A percentile compares a stretch with the other conserved stretches of the same genome.
Evolutionary conservation across 225 moss, liverwort and hornwort species (phyloP).

Genomic region (Pseudisothecium myosuroides): DNA sequence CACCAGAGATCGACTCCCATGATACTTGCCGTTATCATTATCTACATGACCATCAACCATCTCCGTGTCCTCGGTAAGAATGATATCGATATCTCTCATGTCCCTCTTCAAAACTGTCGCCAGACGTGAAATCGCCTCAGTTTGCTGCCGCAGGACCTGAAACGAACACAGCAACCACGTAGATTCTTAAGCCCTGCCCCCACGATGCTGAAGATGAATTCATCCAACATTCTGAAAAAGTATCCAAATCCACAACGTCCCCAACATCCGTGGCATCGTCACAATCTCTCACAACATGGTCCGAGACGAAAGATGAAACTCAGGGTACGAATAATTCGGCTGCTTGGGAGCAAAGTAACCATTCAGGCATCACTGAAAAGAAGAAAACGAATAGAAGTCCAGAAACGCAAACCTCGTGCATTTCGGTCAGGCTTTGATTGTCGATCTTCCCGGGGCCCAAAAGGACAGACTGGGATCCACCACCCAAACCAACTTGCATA

Average conservation of each 20-base stretch:
- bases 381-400: background rate
- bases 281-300: background rate
- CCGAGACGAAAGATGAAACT: background rate
- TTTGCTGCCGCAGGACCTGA: slow-evolving; percentile 88
- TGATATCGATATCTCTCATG: slow-evolving; percentile 75
- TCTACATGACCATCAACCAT: slow-evolving; percentile 30
- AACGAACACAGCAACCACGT: background rate
- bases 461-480: slow-evolving; percentile 42
- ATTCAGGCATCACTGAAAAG: background rate
- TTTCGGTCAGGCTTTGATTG: slow-evolving; percentile 72
- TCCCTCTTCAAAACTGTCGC: slow-evolving; percentile 70
- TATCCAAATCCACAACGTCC: background rate
- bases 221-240: background rate
- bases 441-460: slow-evolving; percentile 89
- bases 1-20: slow-evolving; percentile 13
- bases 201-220: background rate
- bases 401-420: slow-evolving; percentile 56
- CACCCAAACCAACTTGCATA: slow-evolving; percentile 86
- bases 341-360: background rate
- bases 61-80: slow-evolving; percentile 52
- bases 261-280: background rate
- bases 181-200: background rate
- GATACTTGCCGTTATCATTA: background rate
- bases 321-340: background rate
- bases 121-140: slow-evolving; percentile 77